A percentile compares a stretch with the other conserved stretches of the same genome.
Conservation (phyloP, 1,284 basidiomycete species). For the Phlebopus sp. region DNA sequence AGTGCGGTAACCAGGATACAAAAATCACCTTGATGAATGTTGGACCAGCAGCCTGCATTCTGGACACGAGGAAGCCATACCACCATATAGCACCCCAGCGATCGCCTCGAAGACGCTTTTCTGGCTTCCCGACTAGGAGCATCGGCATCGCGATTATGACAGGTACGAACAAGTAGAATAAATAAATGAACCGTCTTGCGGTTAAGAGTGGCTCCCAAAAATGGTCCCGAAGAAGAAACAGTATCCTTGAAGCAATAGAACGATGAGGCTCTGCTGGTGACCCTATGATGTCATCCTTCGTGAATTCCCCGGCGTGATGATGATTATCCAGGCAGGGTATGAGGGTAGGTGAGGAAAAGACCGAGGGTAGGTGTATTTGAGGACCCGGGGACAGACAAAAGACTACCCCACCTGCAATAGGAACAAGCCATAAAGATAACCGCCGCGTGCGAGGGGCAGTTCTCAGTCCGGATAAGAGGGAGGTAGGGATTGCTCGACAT, state of each 20-base stretch:
- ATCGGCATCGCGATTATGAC: conserved; percentile 86
- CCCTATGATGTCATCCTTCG: conserved; percentile 40
- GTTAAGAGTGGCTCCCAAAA: conserved; percentile 90
- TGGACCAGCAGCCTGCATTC: conserved; percentile 94
- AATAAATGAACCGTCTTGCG: conserved; percentile 78
- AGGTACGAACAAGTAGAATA: conserved; percentile 84
- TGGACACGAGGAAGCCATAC: conserved; percentile 85
- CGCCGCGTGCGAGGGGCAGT: conserved; percentile 28
- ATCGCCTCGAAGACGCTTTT: conserved; percentile 58
- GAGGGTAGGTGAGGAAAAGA: conserved; percentile 59
- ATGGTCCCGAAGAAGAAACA: conserved; percentile 45
- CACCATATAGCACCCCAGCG: conserved; percentile 92
- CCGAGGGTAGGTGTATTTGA: conserved; percentile 39
- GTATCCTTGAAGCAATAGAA: conserved; percentile 44
- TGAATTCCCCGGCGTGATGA: conserved; percentile 19
- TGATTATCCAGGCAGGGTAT: conserved; percentile 52
- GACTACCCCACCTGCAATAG: conserved; percentile 52
- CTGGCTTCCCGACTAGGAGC: conserved; percentile 72
- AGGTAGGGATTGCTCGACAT: conserved; percentile 5
- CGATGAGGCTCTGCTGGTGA: conserved; percentile 62
- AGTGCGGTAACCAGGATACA: conserved; percentile 1
- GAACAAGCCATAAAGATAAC: conserved; percentile 50
- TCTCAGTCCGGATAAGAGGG: conserved; percentile 21
- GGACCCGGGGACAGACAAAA: conserved; percentile 44
- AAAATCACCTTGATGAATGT: conserved; percentile 90